Evolutionary conservation across 2,329 filamentous ascomycete species (phyloP), one percentile per base, ranked within the genome.

Genomic region (Aspergillus ruber): DNA sequence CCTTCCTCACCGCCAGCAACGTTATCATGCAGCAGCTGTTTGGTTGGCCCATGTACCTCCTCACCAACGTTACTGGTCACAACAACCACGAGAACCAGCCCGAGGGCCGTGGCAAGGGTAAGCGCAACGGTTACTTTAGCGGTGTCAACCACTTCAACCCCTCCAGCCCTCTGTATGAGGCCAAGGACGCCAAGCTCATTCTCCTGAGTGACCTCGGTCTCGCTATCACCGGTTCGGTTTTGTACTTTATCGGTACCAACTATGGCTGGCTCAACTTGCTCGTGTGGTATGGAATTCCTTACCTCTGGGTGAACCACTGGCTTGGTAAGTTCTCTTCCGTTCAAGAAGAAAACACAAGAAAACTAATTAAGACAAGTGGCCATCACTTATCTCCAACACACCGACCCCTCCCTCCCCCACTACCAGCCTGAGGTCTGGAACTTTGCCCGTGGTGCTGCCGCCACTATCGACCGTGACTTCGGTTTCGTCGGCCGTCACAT

Each of bases 231-330:
- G 73, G 74, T 47, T 73, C 77, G 51, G 75, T 72, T 44, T 79
- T 95, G 51, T 79, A 80, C 71, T 78, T 78, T 61, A 75, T 96
- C 56, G 84, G 84, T 61, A 83, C 83, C 69, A 86, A 72, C 48
- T 96, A 85, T 60, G 93, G 93, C 64, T 91, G 84, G 77, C 68
- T 76, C 66, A 97, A 96, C 77, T 77, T 97, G 68, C 74, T 87
- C 50, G 86, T 98, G 54, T 97, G 93, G 91, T 98, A 98, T 75
- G 83, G 90, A 64, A 66, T 94, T 50, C 93, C 93, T 33, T 98
- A 97, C 70, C 78, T 96, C 52, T 96, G 91, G 91, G 90, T 96
- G 48, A 95, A 97, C 81, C 90, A 96, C 82, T 97, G 91, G 91
- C 86, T 97, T 48, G 88, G 88, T 93, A 83, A 79, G 87, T 80